Evolutionary conservation across 2,329 filamentous ascomycete genomes (phyloP).

Genomic region (Colletotrichum sp.): DNA sequence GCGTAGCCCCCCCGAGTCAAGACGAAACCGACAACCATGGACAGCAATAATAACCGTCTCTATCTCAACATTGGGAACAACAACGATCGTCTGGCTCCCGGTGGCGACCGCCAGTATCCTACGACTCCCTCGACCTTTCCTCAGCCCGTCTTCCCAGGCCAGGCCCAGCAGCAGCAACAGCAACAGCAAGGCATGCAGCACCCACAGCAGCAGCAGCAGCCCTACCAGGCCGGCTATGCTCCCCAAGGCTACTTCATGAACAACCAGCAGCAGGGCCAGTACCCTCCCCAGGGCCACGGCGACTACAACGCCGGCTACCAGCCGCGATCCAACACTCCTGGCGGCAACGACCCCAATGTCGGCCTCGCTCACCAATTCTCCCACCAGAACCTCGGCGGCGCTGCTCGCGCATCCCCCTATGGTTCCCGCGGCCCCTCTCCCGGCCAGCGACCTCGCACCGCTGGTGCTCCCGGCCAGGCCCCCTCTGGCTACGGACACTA

Average conservation of each 20-base stretch:
- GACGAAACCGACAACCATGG: constrained; percentile 48
- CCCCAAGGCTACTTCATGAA: constrained; percentile 66
- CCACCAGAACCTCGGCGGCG: constrained; percentile 87
- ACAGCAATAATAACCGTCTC: constrained; percentile 65
- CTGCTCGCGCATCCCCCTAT: constrained; percentile 73
- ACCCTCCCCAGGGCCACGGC: constrained; percentile 43
- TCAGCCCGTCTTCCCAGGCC: constrained; percentile 74
- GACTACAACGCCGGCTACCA: constrained; percentile 55
- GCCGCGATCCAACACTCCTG: constrained; percentile 61
- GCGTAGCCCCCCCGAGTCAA: neutral
- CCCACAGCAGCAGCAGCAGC: constrained; percentile 43
- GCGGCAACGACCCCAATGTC: constrained; percentile 82
- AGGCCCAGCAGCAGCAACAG: constrained; percentile 44
- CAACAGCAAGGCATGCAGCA: constrained; percentile 33
- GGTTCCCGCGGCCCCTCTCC: constrained; percentile 71
- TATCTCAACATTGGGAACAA: constrained; percentile 72
- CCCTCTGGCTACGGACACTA: constrained; percentile 70
- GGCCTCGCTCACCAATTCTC: constrained; percentile 95
- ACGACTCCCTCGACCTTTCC: constrained; percentile 96
- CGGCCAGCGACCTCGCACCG: constrained; percentile 81
- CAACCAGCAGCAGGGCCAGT: constrained; percentile 57
- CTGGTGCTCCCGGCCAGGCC: constrained; percentile 69
- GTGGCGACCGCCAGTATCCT: constrained; percentile 74
- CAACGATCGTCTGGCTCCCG: constrained; percentile 66
- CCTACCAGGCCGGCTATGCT: constrained; percentile 51